Evolutionary conservation across 202 grass and related monocot species (phyloP), one percentile per base, ranked within the genome.

Genomic region (Thinopyrum obtusiflorum): DNA sequence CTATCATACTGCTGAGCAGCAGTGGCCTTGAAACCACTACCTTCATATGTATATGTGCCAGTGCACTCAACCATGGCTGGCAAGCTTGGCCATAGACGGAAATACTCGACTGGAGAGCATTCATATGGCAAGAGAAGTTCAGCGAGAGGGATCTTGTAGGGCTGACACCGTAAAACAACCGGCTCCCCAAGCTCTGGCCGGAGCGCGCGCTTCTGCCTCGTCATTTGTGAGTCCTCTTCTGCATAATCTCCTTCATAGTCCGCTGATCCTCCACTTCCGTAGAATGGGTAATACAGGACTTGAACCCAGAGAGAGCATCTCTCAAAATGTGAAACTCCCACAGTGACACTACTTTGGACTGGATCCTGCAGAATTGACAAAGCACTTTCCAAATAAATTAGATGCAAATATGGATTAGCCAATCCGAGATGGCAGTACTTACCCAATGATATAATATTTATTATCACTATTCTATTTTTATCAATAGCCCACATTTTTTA

Each of bases 301-400:
- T 99, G 92, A 85, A 99, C 97, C 93, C 97, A 99, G 77, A 99
- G 83, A n/a, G 92, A 89, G 67, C 97, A 94, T 88, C 93, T 94
- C 90, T 99, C 97, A 65, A 99, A 99, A 85, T 99, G 97, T 82
- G 93, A 99, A 80, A 99, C 93, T 74, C 97, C 97, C 49, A 94
- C 88, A 72, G 97, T 99, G 42, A 99, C 93, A 83, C 93, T 99
- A 87, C 93, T 94, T 80, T 91, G 93, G 40, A 96, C 85, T 10
- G 97, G 97, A 92, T 99, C 97, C 97, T 99, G 89, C 39, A 84
- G 42, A 67, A 74, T 60, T 75, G 10, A 69, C 46, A 80, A 42
- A 39, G 73, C 6, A 51, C 31, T 78, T 83, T 40, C 10, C 44
- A 78, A 66, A 78, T 28, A 82, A 40, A 15, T 8, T 42, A 67